Evolutionary conservation across 2,329 filamentous ascomycete genomes (phyloP).

Genomic region (Pyrenochaeta sp.): DNA sequence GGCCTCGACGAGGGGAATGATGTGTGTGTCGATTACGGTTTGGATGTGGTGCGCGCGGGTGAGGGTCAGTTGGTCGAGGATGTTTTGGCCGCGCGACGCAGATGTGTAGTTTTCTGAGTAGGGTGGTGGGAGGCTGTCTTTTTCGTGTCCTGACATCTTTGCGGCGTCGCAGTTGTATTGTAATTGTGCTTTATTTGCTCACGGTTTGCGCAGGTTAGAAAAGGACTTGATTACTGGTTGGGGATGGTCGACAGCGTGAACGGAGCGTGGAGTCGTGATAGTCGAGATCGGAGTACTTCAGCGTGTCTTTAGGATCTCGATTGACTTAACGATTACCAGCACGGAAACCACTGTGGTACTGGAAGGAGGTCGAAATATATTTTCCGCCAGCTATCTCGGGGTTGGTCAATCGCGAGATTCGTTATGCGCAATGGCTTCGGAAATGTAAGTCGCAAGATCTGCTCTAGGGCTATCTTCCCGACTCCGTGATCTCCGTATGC

Average conservation of each 20-base stretch:
- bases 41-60: conserved; percentile 53
- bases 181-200: neutral
- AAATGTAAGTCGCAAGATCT: neutral
- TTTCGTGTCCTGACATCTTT: conserved; percentile 21
- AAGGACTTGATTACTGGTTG: neutral
- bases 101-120: conserved; percentile 34
- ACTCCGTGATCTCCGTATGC: neutral
- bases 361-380: too few species aligned
- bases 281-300: too few species aligned
- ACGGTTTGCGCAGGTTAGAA: neutral
- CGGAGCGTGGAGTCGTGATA: too few species aligned
- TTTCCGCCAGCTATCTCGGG: neutral
- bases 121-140: conserved; percentile 27
- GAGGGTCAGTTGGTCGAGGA: conserved; percentile 48
- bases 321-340: too few species aligned
- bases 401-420: neutral
- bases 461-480: conserved; percentile 1
- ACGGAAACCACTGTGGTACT: too few species aligned
- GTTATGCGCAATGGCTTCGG: neutral
- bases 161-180: neutral
- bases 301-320: too few species aligned
- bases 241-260: too few species aligned
- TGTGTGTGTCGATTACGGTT: conserved; percentile 48
- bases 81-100: conserved; percentile 33
- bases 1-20: conserved; percentile 53